phyloP scores from a whole-genome alignment of 2,329 filamentous ascomycete genomes.

The Ceratocystiopsis minuta region DNA sequence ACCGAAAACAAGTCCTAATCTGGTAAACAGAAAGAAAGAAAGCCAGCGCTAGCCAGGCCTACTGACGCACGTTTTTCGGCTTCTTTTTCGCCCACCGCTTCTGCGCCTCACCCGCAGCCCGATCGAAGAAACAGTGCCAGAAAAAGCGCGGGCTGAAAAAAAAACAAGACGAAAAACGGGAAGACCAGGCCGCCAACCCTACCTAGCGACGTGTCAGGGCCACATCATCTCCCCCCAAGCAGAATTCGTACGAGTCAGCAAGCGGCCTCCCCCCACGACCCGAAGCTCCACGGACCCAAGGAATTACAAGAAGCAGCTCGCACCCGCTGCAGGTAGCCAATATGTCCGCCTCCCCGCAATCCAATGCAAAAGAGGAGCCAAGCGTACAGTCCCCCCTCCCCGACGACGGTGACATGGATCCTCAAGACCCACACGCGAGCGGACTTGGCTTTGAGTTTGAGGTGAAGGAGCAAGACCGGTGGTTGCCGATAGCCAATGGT shows the following conservation, averaged over 20 bases:
- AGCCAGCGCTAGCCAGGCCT: too few species aligned
- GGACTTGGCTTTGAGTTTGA: constrained; percentile 81
- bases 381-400: constrained; percentile 78
- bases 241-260: constrained; percentile 37
- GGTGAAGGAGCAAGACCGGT: constrained; percentile 98
- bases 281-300: constrained; percentile 18
- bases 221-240: constrained; percentile 35
- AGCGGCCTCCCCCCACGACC: constrained; percentile 1
- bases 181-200: constrained; percentile 14
- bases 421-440: constrained; percentile 58
- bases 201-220: constrained; percentile 43
- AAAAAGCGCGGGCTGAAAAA: too few species aligned
- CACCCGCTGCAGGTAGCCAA: constrained; percentile 53
- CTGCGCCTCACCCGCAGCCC: constrained; percentile 33
- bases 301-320: constrained; percentile 40
- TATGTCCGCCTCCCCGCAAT: constrained; percentile 80
- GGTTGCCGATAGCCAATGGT: constrained; percentile 99
- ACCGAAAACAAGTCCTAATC: too few species aligned
- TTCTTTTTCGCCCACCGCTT: constrained; percentile 10
- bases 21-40: too few species aligned
- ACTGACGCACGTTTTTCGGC: constrained; percentile 23
- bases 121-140: constrained; percentile 3
- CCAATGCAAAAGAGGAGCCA: constrained; percentile 88
- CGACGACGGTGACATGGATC: constrained; percentile 84
- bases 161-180: constrained; percentile 10